phyloP scores from a whole-genome alignment of 306 rosid genomes.

The Fragaria ananassa region DNA sequence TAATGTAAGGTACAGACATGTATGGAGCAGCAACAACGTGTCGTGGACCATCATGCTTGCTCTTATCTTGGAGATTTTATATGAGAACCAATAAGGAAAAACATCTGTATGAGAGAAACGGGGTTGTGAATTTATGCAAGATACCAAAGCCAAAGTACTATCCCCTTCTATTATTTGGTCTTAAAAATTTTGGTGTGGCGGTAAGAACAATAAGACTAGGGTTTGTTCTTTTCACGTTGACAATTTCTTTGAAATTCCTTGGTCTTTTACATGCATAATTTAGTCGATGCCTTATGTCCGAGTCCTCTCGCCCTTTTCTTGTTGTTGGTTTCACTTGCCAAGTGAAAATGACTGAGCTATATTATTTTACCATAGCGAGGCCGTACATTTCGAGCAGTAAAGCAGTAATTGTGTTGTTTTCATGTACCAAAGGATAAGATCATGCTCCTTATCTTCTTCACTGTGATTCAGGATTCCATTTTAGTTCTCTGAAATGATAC shows the following conservation, averaged over 20 bases:
- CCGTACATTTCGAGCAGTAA: neutral
- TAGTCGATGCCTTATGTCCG: conserved; percentile 1
- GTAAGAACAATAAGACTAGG: neutral
- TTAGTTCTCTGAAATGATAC: neutral
- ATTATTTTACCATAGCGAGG: neutral
- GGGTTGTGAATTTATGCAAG: neutral
- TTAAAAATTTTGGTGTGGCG: neutral
- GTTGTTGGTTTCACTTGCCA: neutral
- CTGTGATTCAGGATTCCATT: neutral
- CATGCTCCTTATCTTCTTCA: neutral
- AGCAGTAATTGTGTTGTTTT: neutral
- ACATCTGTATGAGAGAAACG: neutral
- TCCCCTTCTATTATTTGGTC: neutral
- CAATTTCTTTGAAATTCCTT: neutral
- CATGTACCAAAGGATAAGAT: neutral
- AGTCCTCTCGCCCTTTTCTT: neutral
- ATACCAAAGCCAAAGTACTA: neutral
- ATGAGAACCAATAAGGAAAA: conserved; percentile 14
- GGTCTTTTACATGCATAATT: neutral
- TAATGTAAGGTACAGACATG: conserved; percentile 10
- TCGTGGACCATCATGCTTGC: conserved; percentile 14
- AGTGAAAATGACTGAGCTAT: neutral
- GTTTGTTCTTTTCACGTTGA: conserved; percentile 1
- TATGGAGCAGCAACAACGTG: neutral
- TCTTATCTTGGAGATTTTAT: conserved; percentile 5